Evolutionary conservation across 192 early-diverging fungal species (phyloP), one percentile per base, ranked within the genome.

Genomic region (Jimgerdemannia flammicorona): DNA sequence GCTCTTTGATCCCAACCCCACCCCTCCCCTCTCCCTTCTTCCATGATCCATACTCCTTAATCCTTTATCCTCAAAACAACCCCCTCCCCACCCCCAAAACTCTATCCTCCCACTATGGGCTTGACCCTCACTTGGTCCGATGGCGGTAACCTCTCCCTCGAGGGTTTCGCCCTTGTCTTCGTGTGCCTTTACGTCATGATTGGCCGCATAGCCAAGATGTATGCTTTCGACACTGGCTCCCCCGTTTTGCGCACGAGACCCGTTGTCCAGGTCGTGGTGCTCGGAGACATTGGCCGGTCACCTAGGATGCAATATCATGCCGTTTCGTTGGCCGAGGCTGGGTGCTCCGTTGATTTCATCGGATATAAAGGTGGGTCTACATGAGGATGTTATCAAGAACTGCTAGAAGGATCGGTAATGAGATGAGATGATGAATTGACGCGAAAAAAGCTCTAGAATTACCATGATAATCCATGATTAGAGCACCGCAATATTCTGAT

Each of bases 251-350:
- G 81, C n/a, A 69, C 70, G 20, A 70, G 74, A 29, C 71, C 74
- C 3, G 68, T 79, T 19, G 81, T 79, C 0, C 81, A 83, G 64
- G 78, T 90, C 41, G 80, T 96, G 7, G 95, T 96, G 3, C 81
- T 96, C 39, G 95, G 94, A 3, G 95, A 96, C 70, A 88, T 95
- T 79, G 93, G 93, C 4, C 84, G 92, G 67, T 93, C 93, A 14
- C 96, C 97, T 11, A 90, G 96, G n/a, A 98, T 96, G 92, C 88
- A 92, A 71, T 91, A 95, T 74, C 97, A 99, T 80, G 94, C 95
- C 54, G 74, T 92, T 6, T 93, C 93, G 40, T 84, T 97, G 59
- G 88, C 90, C 4, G 74, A 82, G 44, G 83, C 82, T 3, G 93
- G 93, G 2, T 89, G 87, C 71, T 73, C 66, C n/a, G 95, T 98